These are phyloP conservation scores for Perilla frutescens DNA, from an alignment of 257 asterid species.

Conservation along the genomic window DNA sequence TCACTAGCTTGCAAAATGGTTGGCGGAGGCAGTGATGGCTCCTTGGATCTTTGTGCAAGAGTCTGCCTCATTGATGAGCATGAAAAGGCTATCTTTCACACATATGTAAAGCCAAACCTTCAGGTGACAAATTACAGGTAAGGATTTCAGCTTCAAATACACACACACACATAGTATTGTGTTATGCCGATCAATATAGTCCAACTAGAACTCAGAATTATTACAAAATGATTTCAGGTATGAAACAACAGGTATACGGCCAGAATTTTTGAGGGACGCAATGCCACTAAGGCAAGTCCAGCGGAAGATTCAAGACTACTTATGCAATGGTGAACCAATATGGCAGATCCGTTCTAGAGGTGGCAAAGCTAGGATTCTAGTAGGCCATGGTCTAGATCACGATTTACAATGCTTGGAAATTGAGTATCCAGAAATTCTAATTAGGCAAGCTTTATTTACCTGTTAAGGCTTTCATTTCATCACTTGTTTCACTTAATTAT, in stretches of 20 bases:
- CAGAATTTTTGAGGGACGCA: constrained; percentile 81
- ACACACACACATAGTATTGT: not conserved
- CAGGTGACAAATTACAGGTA: constrained; percentile 86
- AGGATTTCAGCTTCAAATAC: not conserved
- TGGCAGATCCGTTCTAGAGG: constrained; percentile 87
- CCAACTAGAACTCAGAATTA: constrained; percentile 21
- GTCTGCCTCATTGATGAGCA: constrained; percentile 77
- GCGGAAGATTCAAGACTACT: constrained; percentile 80
- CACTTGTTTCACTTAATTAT: constrained; percentile 8
- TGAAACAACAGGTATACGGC: constrained; percentile 79
- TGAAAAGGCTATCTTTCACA: constrained; percentile 71
- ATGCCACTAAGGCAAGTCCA: constrained; percentile 69
- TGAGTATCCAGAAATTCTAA: constrained; percentile 68
- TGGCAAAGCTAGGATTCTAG: constrained; percentile 79
- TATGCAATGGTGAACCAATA: constrained; percentile 88
- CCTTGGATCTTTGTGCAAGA: constrained; percentile 86
- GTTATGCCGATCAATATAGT: constrained; percentile 1
- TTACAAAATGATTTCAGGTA: constrained; percentile 53
- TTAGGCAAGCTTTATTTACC: constrained; percentile 57
- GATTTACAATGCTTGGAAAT: constrained; percentile 80
- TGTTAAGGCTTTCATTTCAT: constrained; percentile 14
- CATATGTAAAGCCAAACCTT: constrained; percentile 78
- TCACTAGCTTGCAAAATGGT: constrained; percentile 94
- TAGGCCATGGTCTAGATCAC: constrained; percentile 89
- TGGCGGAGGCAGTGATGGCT: constrained; percentile 94